Evolutionary conservation across 306 rosid genomes (phyloP).

Genomic region (Prunus dulcis): DNA sequence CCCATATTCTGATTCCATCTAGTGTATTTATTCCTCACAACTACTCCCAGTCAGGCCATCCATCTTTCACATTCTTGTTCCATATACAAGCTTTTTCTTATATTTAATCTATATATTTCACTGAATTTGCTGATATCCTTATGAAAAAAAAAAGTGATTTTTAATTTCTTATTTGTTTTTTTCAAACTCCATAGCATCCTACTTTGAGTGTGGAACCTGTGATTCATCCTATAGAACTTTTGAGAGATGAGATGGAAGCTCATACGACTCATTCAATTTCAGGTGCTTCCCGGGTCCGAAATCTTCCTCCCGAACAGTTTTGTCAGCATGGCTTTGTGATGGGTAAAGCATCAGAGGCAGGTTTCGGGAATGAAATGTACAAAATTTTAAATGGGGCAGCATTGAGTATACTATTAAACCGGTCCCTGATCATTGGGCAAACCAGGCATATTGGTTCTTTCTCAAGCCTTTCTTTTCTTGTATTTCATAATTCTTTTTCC

Average conservation of each 20-base stretch:
- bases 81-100: background rate
- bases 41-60: too few relatives aligned
- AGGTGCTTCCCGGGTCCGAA: slow-evolving; percentile 81
- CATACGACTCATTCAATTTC: slow-evolving; percentile 25
- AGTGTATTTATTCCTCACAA: too few relatives aligned
- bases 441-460: slow-evolving; percentile 99
- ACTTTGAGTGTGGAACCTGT: background rate
- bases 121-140: background rate
- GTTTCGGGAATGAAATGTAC: slow-evolving; percentile 99
- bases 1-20: too few relatives aligned
- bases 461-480: slow-evolving; percentile 76
- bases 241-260: slow-evolving; percentile 26
- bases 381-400: slow-evolving; percentile 82
- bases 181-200: background rate
- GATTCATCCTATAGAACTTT: background rate
- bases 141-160: background rate
- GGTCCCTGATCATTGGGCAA: slow-evolving; percentile 97
- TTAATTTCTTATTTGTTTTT: background rate
- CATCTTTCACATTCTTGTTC: too few relatives aligned
- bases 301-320: slow-evolving; percentile 72
- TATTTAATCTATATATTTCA: background rate
- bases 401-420: slow-evolving; percentile 87
- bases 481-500: slow-evolving; percentile 13
- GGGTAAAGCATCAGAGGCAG: slow-evolving; percentile 93
- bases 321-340: slow-evolving; percentile 85